Evolutionary conservation across 208 protist species (phyloP), one percentile per base, ranked within the genome.

Genomic region (Crithidia brevicula): DNA sequence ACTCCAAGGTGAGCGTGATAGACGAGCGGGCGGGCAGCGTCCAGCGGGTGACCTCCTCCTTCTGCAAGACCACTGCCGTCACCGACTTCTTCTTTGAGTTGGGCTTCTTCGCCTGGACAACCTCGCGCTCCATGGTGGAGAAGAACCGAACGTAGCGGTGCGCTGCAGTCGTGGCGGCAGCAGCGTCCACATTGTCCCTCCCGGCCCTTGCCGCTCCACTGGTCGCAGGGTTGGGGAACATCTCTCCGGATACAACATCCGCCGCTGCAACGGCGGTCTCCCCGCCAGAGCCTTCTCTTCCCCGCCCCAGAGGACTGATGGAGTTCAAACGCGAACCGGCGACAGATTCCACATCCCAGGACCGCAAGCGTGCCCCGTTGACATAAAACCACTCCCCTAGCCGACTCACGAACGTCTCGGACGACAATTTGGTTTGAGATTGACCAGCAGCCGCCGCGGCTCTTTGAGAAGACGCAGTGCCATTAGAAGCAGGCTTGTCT

Each of bases 21-120:
- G 80, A 86, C 28, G 86, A 88, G 30, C 77, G 67, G 20, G 93
- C 65, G 0, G 79, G 88, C 25, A 98, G 62, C 25, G 91, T 61
- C 94, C 95, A 98, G 9, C 95, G 89, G 25, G 86, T 95, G 25
- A 78, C 38, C 79, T 93, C 82, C 59, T 91, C 86, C 36, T 77
- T 63, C 45, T 77, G 73, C 28, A 78, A 25, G 13, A 79, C 49
- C 4, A 72, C 45, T 1, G 67, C 56, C 11, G 67, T 53, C 9
- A 67, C n/a, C 28, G 67, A 73, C 49, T 64, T 54, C 57, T 82
- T 84, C 45, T 74, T 79, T 22, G 16, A 15, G 15, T 30, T 27
- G 16, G 43, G 56, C 56, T 79, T 83, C 77, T 91, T 91, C 4
- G 60, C 54, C 5, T 28, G 54, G 18, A 79, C 69, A n/a, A 83